Conservation (phyloP, 169 alveolate species). For the Toxoplasma gondii region DNA sequence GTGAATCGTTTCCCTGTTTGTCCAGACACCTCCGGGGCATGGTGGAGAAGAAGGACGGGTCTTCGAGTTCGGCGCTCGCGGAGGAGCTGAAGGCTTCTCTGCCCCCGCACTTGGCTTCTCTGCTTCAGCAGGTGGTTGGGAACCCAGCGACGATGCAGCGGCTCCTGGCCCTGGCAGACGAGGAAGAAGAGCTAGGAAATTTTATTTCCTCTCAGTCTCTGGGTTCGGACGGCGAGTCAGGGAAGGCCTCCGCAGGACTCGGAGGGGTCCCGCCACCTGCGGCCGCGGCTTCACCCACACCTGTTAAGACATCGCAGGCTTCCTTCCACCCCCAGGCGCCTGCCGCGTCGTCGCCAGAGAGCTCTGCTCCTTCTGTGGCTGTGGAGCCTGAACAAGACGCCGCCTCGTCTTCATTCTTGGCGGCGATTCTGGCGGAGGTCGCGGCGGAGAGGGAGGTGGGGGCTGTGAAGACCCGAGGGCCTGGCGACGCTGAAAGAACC, state of each 20-base stretch:
- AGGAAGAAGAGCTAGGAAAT: neutral
- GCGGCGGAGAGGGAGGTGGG: neutral
- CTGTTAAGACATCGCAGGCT: too few relatives aligned
- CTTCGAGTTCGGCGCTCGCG: neutral
- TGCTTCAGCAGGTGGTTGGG: slow-evolving; percentile 2
- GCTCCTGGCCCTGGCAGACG: neutral
- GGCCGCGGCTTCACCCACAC: neutral
- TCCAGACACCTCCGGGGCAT: neutral
- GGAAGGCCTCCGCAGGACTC: neutral
- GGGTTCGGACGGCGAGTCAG: neutral
- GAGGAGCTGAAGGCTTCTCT: neutral
- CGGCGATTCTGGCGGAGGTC: neutral
- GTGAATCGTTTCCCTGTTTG: neutral
- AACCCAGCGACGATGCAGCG: slow-evolving; percentile 1
- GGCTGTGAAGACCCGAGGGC: neutral
- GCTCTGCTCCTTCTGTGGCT: neutral
- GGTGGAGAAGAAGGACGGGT: neutral
- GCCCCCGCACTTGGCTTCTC: neutral
- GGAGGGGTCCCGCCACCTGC: neutral
- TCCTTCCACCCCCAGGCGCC: too few relatives aligned
- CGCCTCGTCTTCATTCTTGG: neutral
- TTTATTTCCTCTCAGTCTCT: neutral
- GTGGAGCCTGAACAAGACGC: neutral
- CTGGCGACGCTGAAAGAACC: too few relatives aligned
- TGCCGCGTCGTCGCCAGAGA: too few relatives aligned